These are phyloP conservation scores for Trichosporon coremiiforme DNA, from an alignment of 1,284 basidiomycete genomes.

Conservation along the genomic window DNA sequence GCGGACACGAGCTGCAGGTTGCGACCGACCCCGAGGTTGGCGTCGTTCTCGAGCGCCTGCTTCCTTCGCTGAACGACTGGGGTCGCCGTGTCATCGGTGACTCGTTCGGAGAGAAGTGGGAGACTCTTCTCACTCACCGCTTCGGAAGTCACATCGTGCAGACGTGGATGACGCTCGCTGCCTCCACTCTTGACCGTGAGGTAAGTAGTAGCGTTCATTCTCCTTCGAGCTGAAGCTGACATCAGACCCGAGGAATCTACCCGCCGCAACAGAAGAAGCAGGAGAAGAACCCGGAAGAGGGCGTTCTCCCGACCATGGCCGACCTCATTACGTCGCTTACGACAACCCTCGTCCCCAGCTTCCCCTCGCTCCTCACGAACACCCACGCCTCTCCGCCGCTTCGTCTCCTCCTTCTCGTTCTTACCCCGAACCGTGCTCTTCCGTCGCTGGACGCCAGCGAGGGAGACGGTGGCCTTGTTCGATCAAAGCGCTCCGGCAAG, in stretches of 20 bases:
- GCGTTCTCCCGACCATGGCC: constrained; percentile 72
- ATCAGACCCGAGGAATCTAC: constrained; percentile 66
- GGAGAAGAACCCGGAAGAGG: constrained; percentile 46
- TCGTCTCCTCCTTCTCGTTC: constrained; percentile 72
- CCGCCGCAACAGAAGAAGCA: constrained; percentile 61
- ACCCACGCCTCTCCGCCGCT: constrained; percentile 86
- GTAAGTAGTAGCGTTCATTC: constrained; percentile 57
- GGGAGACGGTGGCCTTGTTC: constrained; percentile 38
- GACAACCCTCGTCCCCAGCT: constrained; percentile 58
- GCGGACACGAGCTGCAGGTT: constrained; percentile 80
- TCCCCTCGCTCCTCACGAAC: constrained; percentile 71
- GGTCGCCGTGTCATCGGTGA: constrained; percentile 83
- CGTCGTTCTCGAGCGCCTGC: constrained; percentile 79
- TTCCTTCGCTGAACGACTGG: constrained; percentile 91
- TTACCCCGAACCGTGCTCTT: constrained; percentile 60
- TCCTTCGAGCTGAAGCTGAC: neutral
- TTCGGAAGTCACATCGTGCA: constrained; percentile 93
- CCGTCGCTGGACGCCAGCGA: constrained; percentile 59
- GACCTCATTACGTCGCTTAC: constrained; percentile 40
- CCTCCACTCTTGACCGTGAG: constrained; percentile 78
- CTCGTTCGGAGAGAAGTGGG: constrained; percentile 79
- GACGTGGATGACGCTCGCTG: constrained; percentile 73
- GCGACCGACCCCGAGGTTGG: constrained; percentile 91
- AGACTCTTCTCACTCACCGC: constrained; percentile 70
- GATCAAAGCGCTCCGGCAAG: constrained; percentile 54